Evolutionary conservation across 2,329 filamentous ascomycete species (phyloP), one percentile per base, ranked within the genome.

Genomic region (Stemphylium lycopersici): DNA sequence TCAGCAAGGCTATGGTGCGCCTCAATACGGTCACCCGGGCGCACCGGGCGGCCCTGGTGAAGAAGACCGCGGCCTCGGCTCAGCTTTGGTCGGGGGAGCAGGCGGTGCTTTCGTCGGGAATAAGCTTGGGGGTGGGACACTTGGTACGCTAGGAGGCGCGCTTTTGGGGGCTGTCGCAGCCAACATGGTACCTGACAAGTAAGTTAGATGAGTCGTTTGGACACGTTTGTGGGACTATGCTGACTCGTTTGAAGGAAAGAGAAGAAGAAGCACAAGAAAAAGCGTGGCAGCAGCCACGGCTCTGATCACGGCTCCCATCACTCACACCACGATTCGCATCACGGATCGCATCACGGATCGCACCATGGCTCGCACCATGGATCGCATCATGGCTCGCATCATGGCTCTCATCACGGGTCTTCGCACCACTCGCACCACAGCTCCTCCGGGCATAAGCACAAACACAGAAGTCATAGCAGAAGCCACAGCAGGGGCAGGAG

Each of bases 11-110:
- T 69, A 72, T 48, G 65, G 66, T 15, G 62, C 63, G 29, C 59
- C 46, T 12, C 65, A 70, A 56, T 79, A 79, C 65, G 81, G 83
- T 34, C 73, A 76, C 52, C 60, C 61, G 16, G 66, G 65, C 26
- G 61, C 56, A 2, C 71, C 71, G 29, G 72, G 68, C 6, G 71
- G 68, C 18, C 63, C 70, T 40, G 69, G 62, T 33, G 76, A 74
- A 36, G 83, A 81, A 59, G 83, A 86, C n/a, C 81, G 83, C 42
- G 84, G 84, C 31, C 77, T 86, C 15, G 83, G 82, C 3, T 81
- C 83, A 1, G 80, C 83, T 3, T 64, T 86, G 22, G 61, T 82
- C 1, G 83, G 83, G 18, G 80, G 81, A 48, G 82, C 79, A 15
- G 82, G 77, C 1, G 83, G 81, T n/a, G 83, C 80, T 6, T 84